Evolutionary conservation across 108 stramenopile genomes (phyloP).

Genomic region (Schizochytrium sp.): DNA sequence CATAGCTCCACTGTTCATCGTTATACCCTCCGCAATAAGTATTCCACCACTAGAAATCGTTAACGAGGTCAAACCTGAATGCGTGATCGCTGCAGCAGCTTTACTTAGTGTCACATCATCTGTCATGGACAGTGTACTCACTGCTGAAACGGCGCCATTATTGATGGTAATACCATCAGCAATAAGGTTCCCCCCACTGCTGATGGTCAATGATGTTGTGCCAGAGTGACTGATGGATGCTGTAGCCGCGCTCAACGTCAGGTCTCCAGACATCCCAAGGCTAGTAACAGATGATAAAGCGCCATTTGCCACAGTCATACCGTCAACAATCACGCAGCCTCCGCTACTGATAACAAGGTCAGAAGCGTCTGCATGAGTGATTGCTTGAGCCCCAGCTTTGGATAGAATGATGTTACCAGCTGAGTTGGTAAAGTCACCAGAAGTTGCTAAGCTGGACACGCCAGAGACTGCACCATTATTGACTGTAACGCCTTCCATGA

Average conservation of each 20-base stretch:
- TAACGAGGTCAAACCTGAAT: neutral
- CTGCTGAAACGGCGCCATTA: neutral
- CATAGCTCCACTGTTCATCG: neutral
- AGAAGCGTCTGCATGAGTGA: neutral
- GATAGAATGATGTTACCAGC: neutral
- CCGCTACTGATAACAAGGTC: neutral
- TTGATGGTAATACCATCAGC: slow-evolving; percentile 7
- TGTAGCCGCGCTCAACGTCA: neutral
- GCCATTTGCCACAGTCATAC: neutral
- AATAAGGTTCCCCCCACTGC: neutral
- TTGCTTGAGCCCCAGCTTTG: neutral
- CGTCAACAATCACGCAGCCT: neutral
- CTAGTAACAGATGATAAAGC: neutral
- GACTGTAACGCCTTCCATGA: neutral
- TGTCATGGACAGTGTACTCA: neutral
- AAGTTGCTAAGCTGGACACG: neutral
- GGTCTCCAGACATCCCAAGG: neutral
- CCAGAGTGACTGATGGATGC: neutral
- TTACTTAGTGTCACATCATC: neutral
- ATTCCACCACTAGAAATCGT: neutral
- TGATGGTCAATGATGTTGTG: slow-evolving; percentile 3
- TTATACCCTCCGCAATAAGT: neutral
- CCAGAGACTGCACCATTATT: neutral
- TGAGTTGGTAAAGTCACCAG: neutral
- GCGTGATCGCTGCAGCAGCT: neutral